Evolutionary conservation across 371 early-diverging fungal genomes (phyloP).

Genomic region (Dichotomocladium elegans): DNA sequence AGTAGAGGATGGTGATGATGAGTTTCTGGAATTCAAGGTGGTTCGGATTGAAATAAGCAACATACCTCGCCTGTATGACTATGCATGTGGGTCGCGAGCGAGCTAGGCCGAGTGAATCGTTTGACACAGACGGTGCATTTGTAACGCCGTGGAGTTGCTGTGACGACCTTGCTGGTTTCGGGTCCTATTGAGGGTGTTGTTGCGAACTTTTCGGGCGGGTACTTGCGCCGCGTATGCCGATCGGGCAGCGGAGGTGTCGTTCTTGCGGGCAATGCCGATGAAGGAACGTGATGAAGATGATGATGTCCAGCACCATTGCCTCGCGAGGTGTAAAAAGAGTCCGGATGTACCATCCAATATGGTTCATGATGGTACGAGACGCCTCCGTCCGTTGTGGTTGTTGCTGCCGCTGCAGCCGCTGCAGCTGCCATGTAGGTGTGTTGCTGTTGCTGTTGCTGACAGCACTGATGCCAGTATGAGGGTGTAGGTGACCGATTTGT

Average conservation of each 20-base stretch:
- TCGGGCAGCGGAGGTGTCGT: not conserved
- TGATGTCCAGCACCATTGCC: not conserved
- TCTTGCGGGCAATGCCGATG: not conserved
- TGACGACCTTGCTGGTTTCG: constrained; percentile 4
- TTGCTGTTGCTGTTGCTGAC: not conserved
- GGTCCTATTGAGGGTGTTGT: not conserved
- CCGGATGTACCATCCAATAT: not conserved
- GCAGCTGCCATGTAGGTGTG: not conserved
- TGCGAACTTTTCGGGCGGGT: not conserved
- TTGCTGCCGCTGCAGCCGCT: not conserved
- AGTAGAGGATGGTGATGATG: not conserved
- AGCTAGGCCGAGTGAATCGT: constrained; percentile 58
- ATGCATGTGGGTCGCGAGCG: constrained; percentile 56
- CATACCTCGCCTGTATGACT: constrained; percentile 60
- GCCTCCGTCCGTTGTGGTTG: not conserved
- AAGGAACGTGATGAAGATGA: not conserved
- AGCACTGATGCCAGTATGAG: not conserved
- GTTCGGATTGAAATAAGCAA: too few species aligned
- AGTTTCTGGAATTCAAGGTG: not conserved
- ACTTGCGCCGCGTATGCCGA: too few species aligned
- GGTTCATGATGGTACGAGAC: not conserved
- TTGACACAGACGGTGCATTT: constrained; percentile 50
- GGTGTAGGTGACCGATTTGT: not conserved
- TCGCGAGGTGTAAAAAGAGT: too few species aligned
- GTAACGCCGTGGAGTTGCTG: constrained; percentile 21